Base-by-base conservation (phyloP, 2,329 filamentous ascomycete genomes). In the Pseudogymnoascus sp. region DNA sequence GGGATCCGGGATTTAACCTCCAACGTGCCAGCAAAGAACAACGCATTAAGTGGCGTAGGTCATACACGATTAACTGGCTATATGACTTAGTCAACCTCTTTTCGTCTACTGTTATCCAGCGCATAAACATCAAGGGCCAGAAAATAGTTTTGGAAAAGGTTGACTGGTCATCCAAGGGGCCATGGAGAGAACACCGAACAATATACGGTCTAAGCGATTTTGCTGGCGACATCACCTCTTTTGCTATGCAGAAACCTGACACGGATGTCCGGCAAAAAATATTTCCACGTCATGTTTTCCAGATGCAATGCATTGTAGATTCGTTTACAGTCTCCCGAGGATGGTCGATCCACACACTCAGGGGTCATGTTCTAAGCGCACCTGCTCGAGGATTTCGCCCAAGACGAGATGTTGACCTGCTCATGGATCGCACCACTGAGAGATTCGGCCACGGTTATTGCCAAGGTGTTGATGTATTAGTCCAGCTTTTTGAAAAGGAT, bases 61-160 rank as follows among this genome's bases (percentile, higher is more conserved):
- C 70, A 0, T 82, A 80, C 61, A 80, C 77, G 1, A 80, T 83
- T 64, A 81, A 78, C 64, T 82, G 79, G 79, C 74, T 83, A 0
- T 82, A 82, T 64, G 79, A 82, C 62, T 66, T 83, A 5, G 77
- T 82, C 66, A 82, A 81, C 60, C 26, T 79, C 4, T 80, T 75
- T 62, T 78, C 77, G 0, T 66, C 70, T 3, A 68, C 76, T 62
- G 76, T 79, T 16, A 70, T 78, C 1, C 74, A 79, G 61, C 71
- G 70, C 5, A 77, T 75, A 38, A 74, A 65, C 7, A 63, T 71
- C 50, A 73, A 71, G 56, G 75, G 73, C 2, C 69, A 79, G 64
- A 64, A 72, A 0, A 72, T 73, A 61, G 66, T 63, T 1, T 66
- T 74, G 26, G 76, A 78, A 60, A 65, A 61, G 1, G 73, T 79